These are phyloP conservation scores for Trametes gibbosa DNA, from an alignment of 768 basidiomycete species.

Conservation along the genomic window DNA sequence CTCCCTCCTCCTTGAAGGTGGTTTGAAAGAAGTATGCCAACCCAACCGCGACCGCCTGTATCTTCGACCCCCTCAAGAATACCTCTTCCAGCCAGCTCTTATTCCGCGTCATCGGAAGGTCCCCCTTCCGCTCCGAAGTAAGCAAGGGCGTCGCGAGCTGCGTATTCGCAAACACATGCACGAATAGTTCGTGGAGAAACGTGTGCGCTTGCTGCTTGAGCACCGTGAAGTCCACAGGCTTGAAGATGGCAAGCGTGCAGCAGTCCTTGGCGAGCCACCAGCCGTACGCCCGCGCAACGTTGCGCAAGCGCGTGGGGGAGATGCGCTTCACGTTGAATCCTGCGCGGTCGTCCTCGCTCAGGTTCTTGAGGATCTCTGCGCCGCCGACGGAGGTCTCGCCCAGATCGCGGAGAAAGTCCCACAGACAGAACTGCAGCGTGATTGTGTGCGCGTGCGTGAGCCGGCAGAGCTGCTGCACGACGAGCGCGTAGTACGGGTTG, in stretches of 20 bases:
- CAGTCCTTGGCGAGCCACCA: constrained; percentile 93
- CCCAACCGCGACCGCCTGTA: constrained; percentile 70
- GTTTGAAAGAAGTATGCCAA: constrained; percentile 66
- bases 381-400: constrained; percentile 85
- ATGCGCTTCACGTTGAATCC: constrained; percentile 49
- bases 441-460: constrained; percentile 83
- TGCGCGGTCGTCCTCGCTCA: constrained; percentile 43
- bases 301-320: constrained; percentile 55
- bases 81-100: constrained; percentile 69
- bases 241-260: constrained; percentile 71
- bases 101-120: constrained; percentile 46
- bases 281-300: constrained; percentile 81
- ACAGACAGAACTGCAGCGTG: constrained; percentile 91
- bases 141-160: constrained; percentile 73
- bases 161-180: constrained; percentile 66
- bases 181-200: constrained; percentile 73
- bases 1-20: constrained; percentile 37
- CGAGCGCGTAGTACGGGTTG: constrained; percentile 94
- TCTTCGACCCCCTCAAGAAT: constrained; percentile 69
- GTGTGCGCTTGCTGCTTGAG: constrained; percentile 59
- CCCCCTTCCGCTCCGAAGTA: constrained; percentile 22
- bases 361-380: constrained; percentile 66
- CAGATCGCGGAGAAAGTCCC: constrained; percentile 94
- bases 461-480: constrained; percentile 79
- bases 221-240: constrained; percentile 87